Base-by-base conservation (phyloP, 148 eudicot species). In the Diospyros lotus region DNA sequence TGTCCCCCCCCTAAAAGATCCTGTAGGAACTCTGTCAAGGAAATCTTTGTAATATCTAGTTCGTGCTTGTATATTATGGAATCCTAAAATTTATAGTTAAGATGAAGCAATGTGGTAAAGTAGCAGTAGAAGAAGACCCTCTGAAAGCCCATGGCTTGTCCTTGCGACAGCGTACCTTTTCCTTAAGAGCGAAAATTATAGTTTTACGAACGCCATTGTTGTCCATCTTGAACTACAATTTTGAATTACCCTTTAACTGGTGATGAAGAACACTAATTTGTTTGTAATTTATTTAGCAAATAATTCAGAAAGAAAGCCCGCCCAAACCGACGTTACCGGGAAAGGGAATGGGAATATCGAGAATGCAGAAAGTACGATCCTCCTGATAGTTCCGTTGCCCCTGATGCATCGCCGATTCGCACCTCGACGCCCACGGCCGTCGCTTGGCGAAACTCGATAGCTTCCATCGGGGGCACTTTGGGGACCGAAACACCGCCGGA, bases 381-480 rank as follows among this genome's bases (percentile, higher is more conserved):
- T 95, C 99, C 83, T 87, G 94, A 55, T 83, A 73, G 55, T 50
- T 82, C 15, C 98, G 92, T 69, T 89, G 89, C 12, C 98, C 98
- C 76, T 89, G 97, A 69, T 77, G 87, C 66, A 79, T 53, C 8
- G 96, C 89, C 53, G 85, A 53, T 66, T 90, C 94, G 28, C 92
- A 93, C 73, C 75, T 84, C 59, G 87, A 73, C 53, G 77, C 78
- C 15, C 80, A 72, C 0, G 81, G 83, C 0, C 28, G 28, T 3
- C 68, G 73, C 40, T 80, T 73, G 11, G 48, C 75, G 75, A 74
- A 71, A 67, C 83, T 79, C 14, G 93, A 78, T 5, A 88, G 89
- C 78, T 81, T 87, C 99, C 98, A 95, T 18, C 91, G 91, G 74
- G 96, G 97, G 82, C 99, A 95, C 80, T 92, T 93, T 13, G 99